Evolutionary conservation across 179 eudicot species (phyloP).

Genomic region (Silene coronaria): DNA sequence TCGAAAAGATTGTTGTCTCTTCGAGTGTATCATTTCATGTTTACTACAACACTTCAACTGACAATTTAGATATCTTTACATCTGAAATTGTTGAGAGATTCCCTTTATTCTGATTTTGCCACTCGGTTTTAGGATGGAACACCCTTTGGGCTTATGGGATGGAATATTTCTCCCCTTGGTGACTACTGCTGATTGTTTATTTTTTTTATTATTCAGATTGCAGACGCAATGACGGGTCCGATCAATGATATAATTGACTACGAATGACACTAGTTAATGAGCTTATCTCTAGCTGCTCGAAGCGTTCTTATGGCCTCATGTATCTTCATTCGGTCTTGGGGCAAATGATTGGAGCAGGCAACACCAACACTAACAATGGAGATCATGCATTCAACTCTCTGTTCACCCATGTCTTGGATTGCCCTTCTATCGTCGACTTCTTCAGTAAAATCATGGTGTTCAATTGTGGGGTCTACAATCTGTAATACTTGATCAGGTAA

Average conservation of each 20-base stretch:
- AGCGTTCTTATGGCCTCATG: background rate
- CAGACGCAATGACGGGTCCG: background rate
- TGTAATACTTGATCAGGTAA: conserved; percentile 9
- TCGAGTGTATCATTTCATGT: no score
- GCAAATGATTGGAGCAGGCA: conserved; percentile 19
- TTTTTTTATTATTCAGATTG: background rate
- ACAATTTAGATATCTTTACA: background rate
- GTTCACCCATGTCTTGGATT: background rate
- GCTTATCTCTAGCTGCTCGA: background rate
- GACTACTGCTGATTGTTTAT: background rate
- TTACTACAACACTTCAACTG: no score
- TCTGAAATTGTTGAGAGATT: background rate
- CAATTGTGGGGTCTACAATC: conserved; percentile 16
- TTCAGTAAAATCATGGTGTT: background rate
- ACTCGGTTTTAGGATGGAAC: background rate
- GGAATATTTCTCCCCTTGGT: no score
- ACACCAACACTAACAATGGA: conserved; percentile 19
- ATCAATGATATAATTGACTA: background rate
- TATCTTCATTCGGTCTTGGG: conserved; percentile 15
- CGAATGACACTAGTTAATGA: background rate
- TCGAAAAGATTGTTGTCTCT: background rate
- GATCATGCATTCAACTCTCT: conserved; percentile 8
- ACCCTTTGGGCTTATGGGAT: no score
- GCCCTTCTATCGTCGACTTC: conserved; percentile 1
- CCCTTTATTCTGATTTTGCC: background rate